These are phyloP conservation scores for Dactylellina haptotyla DNA, from an alignment of 2,329 filamentous ascomycete species.

Conservation along the genomic window DNA sequence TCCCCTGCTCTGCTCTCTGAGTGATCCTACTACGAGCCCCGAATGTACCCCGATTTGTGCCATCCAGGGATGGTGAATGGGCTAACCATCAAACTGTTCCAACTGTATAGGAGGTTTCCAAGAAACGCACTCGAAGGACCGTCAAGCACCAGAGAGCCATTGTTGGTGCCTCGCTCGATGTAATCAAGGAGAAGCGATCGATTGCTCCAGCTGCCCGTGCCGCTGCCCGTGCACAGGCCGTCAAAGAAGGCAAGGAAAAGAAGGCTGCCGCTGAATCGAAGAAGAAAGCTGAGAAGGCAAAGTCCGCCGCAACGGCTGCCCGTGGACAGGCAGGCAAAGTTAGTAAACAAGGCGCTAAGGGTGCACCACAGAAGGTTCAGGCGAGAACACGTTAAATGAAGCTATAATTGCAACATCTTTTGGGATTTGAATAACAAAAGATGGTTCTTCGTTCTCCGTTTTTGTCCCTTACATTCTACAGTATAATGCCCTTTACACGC, in stretches of 20 bases:
- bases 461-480: conserved; percentile 7
- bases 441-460: conserved; percentile 23
- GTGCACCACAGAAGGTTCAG: conserved; percentile 83
- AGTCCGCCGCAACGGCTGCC: conserved; percentile 77
- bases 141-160: conserved; percentile 99
- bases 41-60: too few relatives aligned
- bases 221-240: conserved; percentile 86
- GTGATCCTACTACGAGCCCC: too few relatives aligned
- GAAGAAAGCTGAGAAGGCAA: conserved; percentile 99
- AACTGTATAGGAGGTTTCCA: conserved; percentile 87
- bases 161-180: conserved; percentile 98
- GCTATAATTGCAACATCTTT: conserved; percentile 51
- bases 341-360: conserved; percentile 98
- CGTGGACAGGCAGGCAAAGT: conserved; percentile 83
- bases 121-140: conserved; percentile 98
- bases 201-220: conserved; percentile 95
- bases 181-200: conserved; percentile 98
- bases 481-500: conserved; percentile 34
- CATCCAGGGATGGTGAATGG: too few relatives aligned
- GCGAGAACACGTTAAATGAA: conserved; percentile 81
- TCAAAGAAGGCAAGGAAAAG: conserved; percentile 99
- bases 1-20: too few relatives aligned
- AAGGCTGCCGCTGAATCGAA: conserved; percentile 83
- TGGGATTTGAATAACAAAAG: conserved; percentile 53
- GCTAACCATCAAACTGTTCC: conserved; percentile 54